A percentile compares a stretch with the other conserved stretches of the same genome.
These are phyloP conservation scores for Cyclostephanos tholiformis DNA, from an alignment of 108 stramenopile genomes.

Conservation along the genomic window DNA sequence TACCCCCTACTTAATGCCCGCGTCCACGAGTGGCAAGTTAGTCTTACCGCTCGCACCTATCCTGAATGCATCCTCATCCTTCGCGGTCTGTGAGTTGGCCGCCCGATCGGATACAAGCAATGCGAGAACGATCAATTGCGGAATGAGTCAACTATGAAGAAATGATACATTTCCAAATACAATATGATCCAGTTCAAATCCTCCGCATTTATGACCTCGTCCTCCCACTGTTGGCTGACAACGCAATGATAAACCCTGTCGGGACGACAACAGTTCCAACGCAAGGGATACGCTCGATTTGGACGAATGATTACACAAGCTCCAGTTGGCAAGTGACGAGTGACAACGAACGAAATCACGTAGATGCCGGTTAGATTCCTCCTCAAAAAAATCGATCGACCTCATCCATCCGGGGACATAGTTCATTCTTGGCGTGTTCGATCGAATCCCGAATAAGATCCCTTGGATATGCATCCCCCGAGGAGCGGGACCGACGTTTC, in stretches of 20 bases:
- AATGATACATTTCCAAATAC: slow-evolving; percentile 81
- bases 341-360: slow-evolving; percentile 50
- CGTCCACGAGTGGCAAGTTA: slow-evolving; percentile 88
- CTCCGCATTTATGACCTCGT: slow-evolving; percentile 8
- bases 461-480: slow-evolving; percentile 32
- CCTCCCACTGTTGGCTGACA: slow-evolving; percentile 31
- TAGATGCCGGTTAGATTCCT: slow-evolving; percentile 40
- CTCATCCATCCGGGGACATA: neutral
- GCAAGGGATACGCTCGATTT: slow-evolving; percentile 51
- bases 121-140: slow-evolving; percentile 36
- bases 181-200: slow-evolving; percentile 60
- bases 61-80: slow-evolving; percentile 32
- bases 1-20: slow-evolving; percentile 93
- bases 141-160: slow-evolving; percentile 63
- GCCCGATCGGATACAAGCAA: slow-evolving; percentile 21
- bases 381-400: slow-evolving; percentile 32
- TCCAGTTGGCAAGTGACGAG: slow-evolving; percentile 57
- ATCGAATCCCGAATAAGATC: slow-evolving; percentile 21
- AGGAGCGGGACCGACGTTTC: slow-evolving; percentile 25
- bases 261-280: slow-evolving; percentile 60
- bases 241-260: slow-evolving; percentile 50
- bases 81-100: slow-evolving; percentile 16
- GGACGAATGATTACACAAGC: slow-evolving; percentile 59
- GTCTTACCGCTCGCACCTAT: slow-evolving; percentile 77
- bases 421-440: slow-evolving; percentile 18